A percentile compares a stretch with the other conserved stretches of the same genome.
phyloP scores from a whole-genome alignment of 176 grass and related monocot species.

The Phoenix roebelenii region DNA sequence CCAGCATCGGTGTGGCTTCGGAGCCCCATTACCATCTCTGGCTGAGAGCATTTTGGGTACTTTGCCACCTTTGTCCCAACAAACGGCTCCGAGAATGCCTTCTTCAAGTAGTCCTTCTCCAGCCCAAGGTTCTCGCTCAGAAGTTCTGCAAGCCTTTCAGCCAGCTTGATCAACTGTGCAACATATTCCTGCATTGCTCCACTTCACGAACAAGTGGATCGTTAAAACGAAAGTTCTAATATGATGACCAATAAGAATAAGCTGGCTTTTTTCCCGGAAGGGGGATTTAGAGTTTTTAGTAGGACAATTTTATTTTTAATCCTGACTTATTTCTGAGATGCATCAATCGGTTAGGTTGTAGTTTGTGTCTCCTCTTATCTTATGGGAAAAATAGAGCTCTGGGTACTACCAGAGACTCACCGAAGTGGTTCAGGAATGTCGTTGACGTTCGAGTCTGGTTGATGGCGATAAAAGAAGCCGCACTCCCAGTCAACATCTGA shows the following conservation, averaged over 20 bases:
- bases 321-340: no score
- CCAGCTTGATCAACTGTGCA: conserved; percentile 38
- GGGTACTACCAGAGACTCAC: conserved; percentile 20
- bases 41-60: conserved; percentile 48
- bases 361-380: no score
- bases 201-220: conserved; percentile 22
- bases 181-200: conserved; percentile 26
- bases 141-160: conserved; percentile 35
- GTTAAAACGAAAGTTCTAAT: no score
- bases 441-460: conserved; percentile 43
- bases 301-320: no score
- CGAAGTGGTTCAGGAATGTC: conserved; percentile 38
- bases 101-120: conserved; percentile 41
- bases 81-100: conserved; percentile 36
- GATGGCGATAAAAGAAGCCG: conserved; percentile 59
- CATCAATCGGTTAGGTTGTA: no score
- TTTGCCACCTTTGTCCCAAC: conserved; percentile 60
- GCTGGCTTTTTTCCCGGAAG: no score
- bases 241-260: no score
- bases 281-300: no score
- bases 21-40: conserved; percentile 42
- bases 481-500: conserved; percentile 61
- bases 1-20: conserved; percentile 53
- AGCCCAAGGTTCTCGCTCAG: conserved; percentile 68
- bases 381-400: no score